These are phyloP conservation scores for Pseudotulostoma volvatum DNA, from an alignment of 495 filamentous ascomycete species.

Conservation along the genomic window DNA sequence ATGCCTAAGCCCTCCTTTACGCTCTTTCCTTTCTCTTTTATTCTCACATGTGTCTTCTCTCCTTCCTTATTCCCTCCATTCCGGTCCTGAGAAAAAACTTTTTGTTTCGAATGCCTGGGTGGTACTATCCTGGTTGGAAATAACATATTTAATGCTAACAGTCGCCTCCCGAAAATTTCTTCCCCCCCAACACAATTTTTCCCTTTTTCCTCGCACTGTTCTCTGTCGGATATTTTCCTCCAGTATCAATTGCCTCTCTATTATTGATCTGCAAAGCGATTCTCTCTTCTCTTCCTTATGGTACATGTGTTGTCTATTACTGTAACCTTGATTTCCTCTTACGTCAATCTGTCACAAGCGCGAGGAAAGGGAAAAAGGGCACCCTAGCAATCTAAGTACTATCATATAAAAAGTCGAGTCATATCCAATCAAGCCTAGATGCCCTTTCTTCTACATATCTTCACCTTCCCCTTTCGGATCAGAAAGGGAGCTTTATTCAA, in stretches of 20 bases:
- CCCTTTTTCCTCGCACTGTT: slow-evolving; percentile 5
- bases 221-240: slow-evolving; percentile 9
- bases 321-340: too few species aligned
- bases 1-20: slow-evolving; percentile 3
- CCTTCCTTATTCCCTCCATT: slow-evolving; percentile 8
- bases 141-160: slow-evolving; percentile 25
- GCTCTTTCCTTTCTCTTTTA: slow-evolving; percentile 7
- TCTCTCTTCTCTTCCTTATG: slow-evolving; percentile 6
- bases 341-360: too few species aligned
- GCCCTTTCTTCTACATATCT: too few species aligned
- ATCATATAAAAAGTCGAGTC: too few species aligned
- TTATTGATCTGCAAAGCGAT: slow-evolving; percentile 14
- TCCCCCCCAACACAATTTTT: slow-evolving; percentile 7
- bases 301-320: too few species aligned
- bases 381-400: too few species aligned
- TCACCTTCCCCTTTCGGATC: too few species aligned
- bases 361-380: too few species aligned
- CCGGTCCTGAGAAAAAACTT: slow-evolving; percentile 9
- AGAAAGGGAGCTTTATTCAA: too few species aligned
- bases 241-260: slow-evolving; percentile 8
- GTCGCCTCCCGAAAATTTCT: slow-evolving; percentile 17
- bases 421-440: too few species aligned
- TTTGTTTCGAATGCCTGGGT: slow-evolving; percentile 13
- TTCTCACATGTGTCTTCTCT: slow-evolving; percentile 11
- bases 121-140: slow-evolving; percentile 11